Percentiles rank a stretch among this genome's conserved stretches.
phyloP scores from a whole-genome alignment of 306 rosid genomes.

The Cicer bijugum region DNA sequence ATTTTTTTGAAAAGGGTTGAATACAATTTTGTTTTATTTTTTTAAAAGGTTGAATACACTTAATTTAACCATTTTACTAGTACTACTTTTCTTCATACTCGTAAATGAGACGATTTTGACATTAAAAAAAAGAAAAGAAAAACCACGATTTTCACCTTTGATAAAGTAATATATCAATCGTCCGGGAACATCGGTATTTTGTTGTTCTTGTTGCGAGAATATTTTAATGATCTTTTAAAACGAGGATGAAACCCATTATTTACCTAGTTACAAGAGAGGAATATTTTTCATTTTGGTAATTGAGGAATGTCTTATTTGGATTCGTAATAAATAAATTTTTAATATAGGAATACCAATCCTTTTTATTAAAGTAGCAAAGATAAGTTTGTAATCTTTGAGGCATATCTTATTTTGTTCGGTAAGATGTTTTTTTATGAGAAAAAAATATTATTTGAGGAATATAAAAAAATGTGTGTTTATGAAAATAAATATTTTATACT shows the following conservation, averaged over 20 bases:
- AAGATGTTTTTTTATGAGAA: no score
- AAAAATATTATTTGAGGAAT: no score
- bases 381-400: no score
- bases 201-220: not conserved
- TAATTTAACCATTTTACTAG: not conserved
- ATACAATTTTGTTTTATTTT: no score
- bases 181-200: not conserved
- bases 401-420: no score
- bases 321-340: not conserved
- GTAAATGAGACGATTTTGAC: not conserved
- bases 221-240: not conserved
- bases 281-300: no score
- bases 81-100: constrained; percentile 3
- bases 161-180: constrained; percentile 24
- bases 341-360: no score
- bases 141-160: not conserved
- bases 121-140: no score
- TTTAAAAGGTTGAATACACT: not conserved
- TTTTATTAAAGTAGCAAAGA: no score
- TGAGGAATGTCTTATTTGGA: not conserved
- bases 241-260: not conserved
- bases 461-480: no score
- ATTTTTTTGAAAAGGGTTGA: no score
- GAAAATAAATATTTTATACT: no score
- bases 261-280: not conserved